phyloP scores from a whole-genome alignment of 2,329 filamentous ascomycete species.

The Taxawa tesnikishii region DNA sequence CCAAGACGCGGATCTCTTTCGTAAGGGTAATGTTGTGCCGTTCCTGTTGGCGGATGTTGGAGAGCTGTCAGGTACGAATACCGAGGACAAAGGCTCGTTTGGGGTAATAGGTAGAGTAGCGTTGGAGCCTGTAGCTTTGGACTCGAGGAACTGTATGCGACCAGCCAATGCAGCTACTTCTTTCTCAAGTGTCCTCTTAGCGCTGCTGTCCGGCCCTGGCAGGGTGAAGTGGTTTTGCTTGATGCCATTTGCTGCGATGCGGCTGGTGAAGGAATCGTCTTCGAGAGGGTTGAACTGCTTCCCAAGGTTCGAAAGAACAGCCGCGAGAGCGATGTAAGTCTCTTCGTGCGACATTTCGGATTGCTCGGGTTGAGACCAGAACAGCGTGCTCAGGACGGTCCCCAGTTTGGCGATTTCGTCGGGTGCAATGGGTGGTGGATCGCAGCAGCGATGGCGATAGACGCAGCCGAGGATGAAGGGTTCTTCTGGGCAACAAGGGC shows the following conservation, averaged over 20 bases:
- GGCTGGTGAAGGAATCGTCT: conserved; percentile 31
- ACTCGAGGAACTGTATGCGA: conserved; percentile 73
- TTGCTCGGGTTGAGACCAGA: background rate
- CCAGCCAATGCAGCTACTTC: conserved; percentile 70
- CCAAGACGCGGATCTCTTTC: conserved; percentile 28
- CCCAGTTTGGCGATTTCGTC: too few relatives aligned
- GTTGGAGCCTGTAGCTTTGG: conserved; percentile 50
- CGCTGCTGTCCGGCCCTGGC: conserved; percentile 61
- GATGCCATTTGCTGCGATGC: conserved; percentile 37
- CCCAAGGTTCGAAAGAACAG: conserved; percentile 32
- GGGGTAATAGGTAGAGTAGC: conserved; percentile 62
- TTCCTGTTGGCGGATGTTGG: conserved; percentile 17
- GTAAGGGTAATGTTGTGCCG: conserved; percentile 13
- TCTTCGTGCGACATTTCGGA: conserved; percentile 21
- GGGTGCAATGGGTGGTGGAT: background rate
- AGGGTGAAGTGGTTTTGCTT: conserved; percentile 49
- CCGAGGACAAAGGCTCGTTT: conserved; percentile 47
- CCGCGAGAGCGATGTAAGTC: conserved; percentile 23
- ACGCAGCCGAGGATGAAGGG: too few relatives aligned
- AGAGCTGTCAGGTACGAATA: conserved; percentile 45
- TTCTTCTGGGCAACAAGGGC: background rate
- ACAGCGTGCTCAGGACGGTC: too few relatives aligned
- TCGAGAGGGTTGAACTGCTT: conserved; percentile 31
- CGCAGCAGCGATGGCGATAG: background rate
- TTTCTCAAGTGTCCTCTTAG: conserved; percentile 68